Base-by-base conservation (phyloP, 2,329 filamentous ascomycete genomes). In the Teratosphaeria destructans region DNA sequence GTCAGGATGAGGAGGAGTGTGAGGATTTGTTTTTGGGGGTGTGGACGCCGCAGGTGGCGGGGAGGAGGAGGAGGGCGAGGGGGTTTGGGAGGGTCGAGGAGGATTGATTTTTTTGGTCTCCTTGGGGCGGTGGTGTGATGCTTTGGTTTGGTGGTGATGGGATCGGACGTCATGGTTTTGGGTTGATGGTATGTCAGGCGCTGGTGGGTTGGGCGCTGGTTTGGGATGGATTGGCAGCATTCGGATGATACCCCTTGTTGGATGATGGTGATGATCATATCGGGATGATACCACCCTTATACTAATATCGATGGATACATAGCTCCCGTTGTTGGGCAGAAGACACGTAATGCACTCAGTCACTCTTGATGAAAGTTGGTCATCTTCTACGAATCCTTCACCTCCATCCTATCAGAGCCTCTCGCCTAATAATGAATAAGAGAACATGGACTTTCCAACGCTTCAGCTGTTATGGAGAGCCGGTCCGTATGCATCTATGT, bases 1-100 rank as follows among this genome's bases (percentile, higher is more conserved):
- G 79, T 60, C 80, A 85, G 71, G 83, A 86, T 68, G 84, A 86
- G 66, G 83, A 86, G 61, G 84, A 86, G 71, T 86, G 84, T 61
- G 84, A 86, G 71, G 83, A 85, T 69, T 64, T 86, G 34, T 86
- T 86, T 67, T 76, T 81, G 16, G 84, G 84, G 0, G 76, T 84
- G 23, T 86, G 84, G 84, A 84, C 75, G 61, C 77, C 80, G 16
- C 76, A 78, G 60, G 66, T 82, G 58, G 84, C 84, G 49, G 72
- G 69, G 66, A 72, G 75, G 73, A 70, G 78, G 67, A 67, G 80
- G 71, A 67, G 74, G 64, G 65, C 61, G 62, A 72, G 65, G 59
- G 64, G 23, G 37, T 60, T 56, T 60, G 58, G 14, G 37, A 60
- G 59, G 57, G 59, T 58, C 52, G 61, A 61, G 19, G 59, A 60